phyloP scores from a whole-genome alignment of 164 flowering plant species.

The Magnolia officinalis region DNA sequence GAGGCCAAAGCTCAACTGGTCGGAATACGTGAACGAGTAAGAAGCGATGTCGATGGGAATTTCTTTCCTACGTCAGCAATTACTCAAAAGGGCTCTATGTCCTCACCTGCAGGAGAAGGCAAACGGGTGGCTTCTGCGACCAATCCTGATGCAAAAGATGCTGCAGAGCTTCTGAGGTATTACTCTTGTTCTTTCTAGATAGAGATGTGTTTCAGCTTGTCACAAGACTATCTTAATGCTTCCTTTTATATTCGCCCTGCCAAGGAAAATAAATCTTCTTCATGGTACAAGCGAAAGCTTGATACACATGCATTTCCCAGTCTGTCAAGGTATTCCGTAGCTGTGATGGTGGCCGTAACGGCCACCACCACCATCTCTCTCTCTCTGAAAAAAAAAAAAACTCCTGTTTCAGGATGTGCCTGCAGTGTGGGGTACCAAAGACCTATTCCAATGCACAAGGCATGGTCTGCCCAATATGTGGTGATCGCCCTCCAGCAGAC shows the following conservation, averaged over 20 bases:
- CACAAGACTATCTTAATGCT: not conserved
- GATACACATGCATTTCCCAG: too few species aligned
- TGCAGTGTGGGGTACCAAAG: slow-evolving; percentile 92
- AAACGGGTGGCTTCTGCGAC: slow-evolving; percentile 66
- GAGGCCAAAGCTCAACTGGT: slow-evolving; percentile 89
- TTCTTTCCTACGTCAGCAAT: slow-evolving; percentile 24
- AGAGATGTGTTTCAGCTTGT: not conserved
- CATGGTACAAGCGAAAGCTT: too few species aligned
- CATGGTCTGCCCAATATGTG: slow-evolving; percentile 76
- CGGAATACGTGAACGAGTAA: slow-evolving; percentile 86
- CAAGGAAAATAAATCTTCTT: too few species aligned
- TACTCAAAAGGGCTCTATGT: slow-evolving; percentile 25
- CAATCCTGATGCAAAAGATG: slow-evolving; percentile 78
- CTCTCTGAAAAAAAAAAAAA: not conserved
- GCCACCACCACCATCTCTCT: not conserved
- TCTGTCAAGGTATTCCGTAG: too few species aligned
- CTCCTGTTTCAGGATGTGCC: slow-evolving; percentile 61
- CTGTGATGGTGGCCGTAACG: not conserved
- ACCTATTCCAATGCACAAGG: slow-evolving; percentile 64
- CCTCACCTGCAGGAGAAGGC: slow-evolving; percentile 30
- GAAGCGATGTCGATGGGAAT: slow-evolving; percentile 67
- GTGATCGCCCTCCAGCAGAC: slow-evolving; percentile 63
- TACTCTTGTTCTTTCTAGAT: slow-evolving; percentile 13
- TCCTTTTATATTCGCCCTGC: not conserved
- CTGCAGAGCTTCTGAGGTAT: slow-evolving; percentile 88